A percentile compares a stretch with the other conserved stretches of the same genome.
Conservation (phyloP, 176 grass and related monocot species). For the Bothriochloa decipiens region DNA sequence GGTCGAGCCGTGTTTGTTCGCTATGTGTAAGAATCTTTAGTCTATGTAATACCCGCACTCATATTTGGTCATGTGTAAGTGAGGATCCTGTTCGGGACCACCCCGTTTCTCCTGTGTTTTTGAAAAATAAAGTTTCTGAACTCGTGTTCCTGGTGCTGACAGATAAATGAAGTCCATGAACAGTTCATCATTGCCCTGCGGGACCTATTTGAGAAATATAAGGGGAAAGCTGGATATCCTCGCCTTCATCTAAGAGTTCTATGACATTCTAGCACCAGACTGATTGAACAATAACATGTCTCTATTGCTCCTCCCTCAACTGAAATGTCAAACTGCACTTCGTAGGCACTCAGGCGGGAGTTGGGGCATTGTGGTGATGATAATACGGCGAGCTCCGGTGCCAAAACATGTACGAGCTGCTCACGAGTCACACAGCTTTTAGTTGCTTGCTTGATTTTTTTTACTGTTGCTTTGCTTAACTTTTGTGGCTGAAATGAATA, state of each 20-base stretch:
- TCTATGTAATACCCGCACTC: background rate
- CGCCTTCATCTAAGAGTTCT: constrained; percentile 69
- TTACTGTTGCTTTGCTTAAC: background rate
- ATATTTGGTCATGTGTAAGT: background rate
- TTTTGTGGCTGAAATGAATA: background rate
- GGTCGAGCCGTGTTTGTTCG: background rate
- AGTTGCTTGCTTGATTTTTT: constrained; percentile 6
- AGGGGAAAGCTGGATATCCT: constrained; percentile 60
- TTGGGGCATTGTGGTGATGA: background rate
- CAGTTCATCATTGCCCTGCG: constrained; percentile 65
- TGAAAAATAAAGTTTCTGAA: background rate
- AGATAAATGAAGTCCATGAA: constrained; percentile 86
- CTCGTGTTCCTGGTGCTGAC: constrained; percentile 21
- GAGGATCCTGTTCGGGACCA: background rate
- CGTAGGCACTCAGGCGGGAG: background rate
- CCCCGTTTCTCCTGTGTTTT: background rate
- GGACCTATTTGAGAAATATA: constrained; percentile 85
- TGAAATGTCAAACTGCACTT: background rate
- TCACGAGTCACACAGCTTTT: constrained; percentile 22
- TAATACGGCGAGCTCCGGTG: background rate
- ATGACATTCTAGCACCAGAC: constrained; percentile 31
- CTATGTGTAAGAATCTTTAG: background rate
- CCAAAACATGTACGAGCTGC: constrained; percentile 6
- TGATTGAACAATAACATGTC: constrained; percentile 29
- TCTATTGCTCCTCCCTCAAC: background rate